Conservation (phyloP, 2,329 filamentous ascomycete genomes). For the Elsinoe necatrix region DNA sequence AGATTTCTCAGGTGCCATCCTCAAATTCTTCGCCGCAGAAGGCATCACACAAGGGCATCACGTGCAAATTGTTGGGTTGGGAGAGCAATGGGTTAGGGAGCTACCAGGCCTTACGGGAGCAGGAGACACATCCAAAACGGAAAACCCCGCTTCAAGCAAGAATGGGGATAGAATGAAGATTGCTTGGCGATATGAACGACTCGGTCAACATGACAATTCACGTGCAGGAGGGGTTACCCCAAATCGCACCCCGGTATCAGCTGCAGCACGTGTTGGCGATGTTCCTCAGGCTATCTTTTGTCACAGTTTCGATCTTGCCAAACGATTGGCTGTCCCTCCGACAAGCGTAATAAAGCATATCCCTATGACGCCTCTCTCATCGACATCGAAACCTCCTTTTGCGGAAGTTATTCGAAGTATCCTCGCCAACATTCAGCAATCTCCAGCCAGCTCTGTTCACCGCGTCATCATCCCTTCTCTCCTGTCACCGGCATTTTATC, state of each 20-base stretch:
- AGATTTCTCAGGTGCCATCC: conserved; percentile 76
- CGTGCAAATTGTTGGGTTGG: conserved; percentile 74
- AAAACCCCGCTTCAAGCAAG: conserved; percentile 28
- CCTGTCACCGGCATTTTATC: conserved; percentile 78
- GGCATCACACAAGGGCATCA: conserved; percentile 85
- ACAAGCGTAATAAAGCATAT: conserved; percentile 38
- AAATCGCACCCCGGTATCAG: conserved; percentile 14
- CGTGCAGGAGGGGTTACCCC: conserved; percentile 47
- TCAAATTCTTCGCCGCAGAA: conserved; percentile 87
- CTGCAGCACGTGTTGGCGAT: conserved; percentile 13
- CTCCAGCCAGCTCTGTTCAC: conserved; percentile 57
- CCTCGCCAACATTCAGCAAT: conserved; percentile 50
- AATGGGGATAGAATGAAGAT: conserved; percentile 85
- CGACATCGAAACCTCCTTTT: conserved; percentile 49
- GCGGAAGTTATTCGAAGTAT: conserved; percentile 51
- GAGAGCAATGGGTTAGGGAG: conserved; percentile 72
- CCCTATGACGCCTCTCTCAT: conserved; percentile 59
- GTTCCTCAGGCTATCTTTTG: conserved; percentile 35
- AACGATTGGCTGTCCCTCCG: conserved; percentile 37
- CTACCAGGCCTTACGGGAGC: conserved; percentile 63
- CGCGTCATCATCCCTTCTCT: conserved; percentile 77
- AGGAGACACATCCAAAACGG: conserved; percentile 33
- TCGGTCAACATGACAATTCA: conserved; percentile 58
- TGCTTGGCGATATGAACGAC: conserved; percentile 88
- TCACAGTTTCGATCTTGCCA: conserved; percentile 46